Conservation (phyloP, 2,329 filamentous ascomycete genomes). For the Fusarium sambucinum region DNA sequence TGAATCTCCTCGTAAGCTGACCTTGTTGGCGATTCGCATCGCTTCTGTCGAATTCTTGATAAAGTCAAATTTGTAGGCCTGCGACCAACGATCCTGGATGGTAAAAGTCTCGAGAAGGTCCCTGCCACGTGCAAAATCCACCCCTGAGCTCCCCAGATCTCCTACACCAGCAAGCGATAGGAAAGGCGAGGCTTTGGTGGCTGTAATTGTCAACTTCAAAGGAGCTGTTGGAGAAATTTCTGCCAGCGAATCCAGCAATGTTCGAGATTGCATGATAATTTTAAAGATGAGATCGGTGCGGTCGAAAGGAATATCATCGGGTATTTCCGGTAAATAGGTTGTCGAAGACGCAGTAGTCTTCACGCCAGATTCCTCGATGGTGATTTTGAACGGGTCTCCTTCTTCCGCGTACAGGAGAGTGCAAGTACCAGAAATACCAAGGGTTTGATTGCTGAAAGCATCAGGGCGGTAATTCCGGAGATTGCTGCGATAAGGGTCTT, state of each 20-base stretch:
- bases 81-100: conserved; percentile 69
- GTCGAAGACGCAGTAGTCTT: conserved; percentile 90
- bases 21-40: conserved; percentile 94
- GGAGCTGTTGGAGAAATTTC: conserved; percentile 80
- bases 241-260: conserved; percentile 77
- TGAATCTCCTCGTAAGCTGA: conserved; percentile 87
- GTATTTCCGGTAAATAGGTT: conserved; percentile 82
- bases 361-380: conserved; percentile 86
- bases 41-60: conserved; percentile 88
- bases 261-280: conserved; percentile 88
- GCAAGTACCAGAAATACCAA: conserved; percentile 88
- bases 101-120: conserved; percentile 81
- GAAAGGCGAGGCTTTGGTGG: conserved; percentile 73
- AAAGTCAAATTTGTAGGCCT: conserved; percentile 88
- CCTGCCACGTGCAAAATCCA: conserved; percentile 74
- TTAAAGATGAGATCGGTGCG: conserved; percentile 85
- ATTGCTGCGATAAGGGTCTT: conserved; percentile 71
- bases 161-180: conserved; percentile 77
- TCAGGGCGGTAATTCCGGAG: conserved; percentile 73
- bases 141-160: conserved; percentile 70
- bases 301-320: conserved; percentile 89
- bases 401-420: conserved; percentile 80
- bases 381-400: conserved; percentile 84
- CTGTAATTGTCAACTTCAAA: conserved; percentile 75
- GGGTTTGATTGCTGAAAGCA: conserved; percentile 84